Conservation (phyloP, 176 grass and related monocot genomes). For the Melocanna baccifera region DNA sequence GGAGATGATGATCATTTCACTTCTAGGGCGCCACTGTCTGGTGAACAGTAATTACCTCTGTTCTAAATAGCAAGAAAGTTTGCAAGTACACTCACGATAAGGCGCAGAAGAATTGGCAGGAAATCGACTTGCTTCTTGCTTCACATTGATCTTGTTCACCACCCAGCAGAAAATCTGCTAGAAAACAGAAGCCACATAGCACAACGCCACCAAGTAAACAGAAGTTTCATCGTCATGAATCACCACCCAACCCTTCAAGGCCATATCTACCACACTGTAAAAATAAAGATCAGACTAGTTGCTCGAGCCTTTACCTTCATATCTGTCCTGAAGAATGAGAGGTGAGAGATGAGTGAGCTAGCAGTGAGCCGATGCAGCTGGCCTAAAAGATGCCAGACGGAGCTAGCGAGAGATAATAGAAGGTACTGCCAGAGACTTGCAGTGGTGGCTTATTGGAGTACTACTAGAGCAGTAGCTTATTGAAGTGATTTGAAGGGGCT, state of each 20-base stretch:
- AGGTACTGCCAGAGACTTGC: not conserved
- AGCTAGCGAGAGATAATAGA: not conserved
- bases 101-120: constrained; percentile 2
- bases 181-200: not conserved
- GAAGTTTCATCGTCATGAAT: not conserved
- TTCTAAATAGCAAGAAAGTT: not conserved
- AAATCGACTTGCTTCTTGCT: constrained; percentile 43
- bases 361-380: not conserved
- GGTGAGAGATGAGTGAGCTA: not conserved
- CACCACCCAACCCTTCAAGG: not conserved
- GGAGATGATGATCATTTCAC: not conserved
- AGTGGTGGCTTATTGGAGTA: not conserved
- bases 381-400: not conserved
- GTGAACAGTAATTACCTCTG: not conserved
- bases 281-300: not conserved
- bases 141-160: constrained; percentile 53
- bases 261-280: not conserved
- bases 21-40: not conserved
- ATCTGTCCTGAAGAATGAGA: not conserved
- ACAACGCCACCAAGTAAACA: constrained; percentile 6
- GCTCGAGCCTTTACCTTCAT: constrained; percentile 38
- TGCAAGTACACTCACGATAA: constrained; percentile 34
- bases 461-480: not conserved
- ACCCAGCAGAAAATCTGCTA: constrained; percentile 72
- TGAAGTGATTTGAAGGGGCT: constrained; percentile 26